phyloP scores from a whole-genome alignment of 768 basidiomycete genomes.

The Amanita rubescens region DNA sequence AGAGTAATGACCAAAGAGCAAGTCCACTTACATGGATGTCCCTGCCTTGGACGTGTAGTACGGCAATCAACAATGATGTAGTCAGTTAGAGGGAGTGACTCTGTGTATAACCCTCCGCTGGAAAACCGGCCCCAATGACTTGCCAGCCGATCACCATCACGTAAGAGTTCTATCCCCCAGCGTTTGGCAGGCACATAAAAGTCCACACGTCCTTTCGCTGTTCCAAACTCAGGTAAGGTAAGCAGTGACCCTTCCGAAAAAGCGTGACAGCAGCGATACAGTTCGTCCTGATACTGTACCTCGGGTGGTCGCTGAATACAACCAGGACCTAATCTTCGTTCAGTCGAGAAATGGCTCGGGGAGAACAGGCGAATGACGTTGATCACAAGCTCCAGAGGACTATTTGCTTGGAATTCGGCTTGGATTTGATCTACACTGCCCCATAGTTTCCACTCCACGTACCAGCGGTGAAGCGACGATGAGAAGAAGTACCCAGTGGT shows the following conservation, averaged over 20 bases:
- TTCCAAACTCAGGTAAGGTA: not conserved
- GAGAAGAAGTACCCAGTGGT: not conserved
- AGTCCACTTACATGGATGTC: slow-evolving; percentile 6
- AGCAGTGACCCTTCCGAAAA: slow-evolving; percentile 3
- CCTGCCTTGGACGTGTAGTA: not conserved
- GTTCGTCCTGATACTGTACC: not conserved
- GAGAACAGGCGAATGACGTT: not conserved
- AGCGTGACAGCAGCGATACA: slow-evolving; percentile 2
- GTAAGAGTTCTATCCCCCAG: slow-evolving; percentile 4
- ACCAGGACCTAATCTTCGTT: slow-evolving; percentile 4
- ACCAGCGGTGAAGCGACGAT: not conserved
- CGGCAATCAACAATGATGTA: slow-evolving; percentile 4
- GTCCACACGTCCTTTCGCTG: not conserved
- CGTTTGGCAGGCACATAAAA: slow-evolving; percentile 3
- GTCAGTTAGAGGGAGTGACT: not conserved
- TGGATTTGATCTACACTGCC: not conserved
- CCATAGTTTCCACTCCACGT: not conserved
- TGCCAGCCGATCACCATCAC: not conserved
- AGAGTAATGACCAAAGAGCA: not conserved
- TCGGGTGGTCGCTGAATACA: slow-evolving; percentile 1
- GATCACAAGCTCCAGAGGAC: slow-evolving; percentile 1
- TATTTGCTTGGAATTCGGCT: not conserved
- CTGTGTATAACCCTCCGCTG: not conserved
- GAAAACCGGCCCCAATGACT: slow-evolving; percentile 3
- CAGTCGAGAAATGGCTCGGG: not conserved